phyloP scores from a whole-genome alignment of 208 protist genomes.

The Endotrypanum monterogeii region DNA sequence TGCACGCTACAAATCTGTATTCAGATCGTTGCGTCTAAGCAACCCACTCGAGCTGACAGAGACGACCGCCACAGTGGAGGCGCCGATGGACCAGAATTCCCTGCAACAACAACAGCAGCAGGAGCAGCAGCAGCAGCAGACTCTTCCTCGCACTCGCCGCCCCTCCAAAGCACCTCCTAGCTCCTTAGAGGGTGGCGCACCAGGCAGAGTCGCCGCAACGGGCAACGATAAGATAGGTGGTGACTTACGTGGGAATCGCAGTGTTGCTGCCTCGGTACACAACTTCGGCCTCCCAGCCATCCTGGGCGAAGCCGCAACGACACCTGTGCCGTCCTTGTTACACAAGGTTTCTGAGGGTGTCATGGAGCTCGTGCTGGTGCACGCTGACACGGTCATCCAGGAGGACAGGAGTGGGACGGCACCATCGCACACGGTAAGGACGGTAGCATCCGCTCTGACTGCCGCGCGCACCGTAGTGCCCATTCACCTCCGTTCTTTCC shows the following conservation, averaged over 20 bases:
- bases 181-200: neutral
- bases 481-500: slow-evolving; percentile 19
- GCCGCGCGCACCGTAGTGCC: slow-evolving; percentile 34
- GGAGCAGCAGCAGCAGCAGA: too few species aligned
- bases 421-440: neutral
- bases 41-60: neutral
- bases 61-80: neutral
- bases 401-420: neutral
- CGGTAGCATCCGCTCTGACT: neutral
- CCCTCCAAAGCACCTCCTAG: neutral
- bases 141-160: neutral
- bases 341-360: slow-evolving; percentile 8
- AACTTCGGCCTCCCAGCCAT: neutral
- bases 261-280: neutral
- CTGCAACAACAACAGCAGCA: neutral
- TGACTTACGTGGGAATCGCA: slow-evolving; percentile 2
- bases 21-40: slow-evolving; percentile 16
- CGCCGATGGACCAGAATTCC: neutral
- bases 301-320: neutral
- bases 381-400: slow-evolving; percentile 5
- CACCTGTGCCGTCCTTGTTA: neutral
- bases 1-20: slow-evolving; percentile 24
- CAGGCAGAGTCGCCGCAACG: neutral
- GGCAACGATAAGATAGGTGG: neutral
- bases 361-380: slow-evolving; percentile 23